Base-by-base conservation (phyloP, 495 filamentous ascomycete genomes). In the Collariella sp. region DNA sequence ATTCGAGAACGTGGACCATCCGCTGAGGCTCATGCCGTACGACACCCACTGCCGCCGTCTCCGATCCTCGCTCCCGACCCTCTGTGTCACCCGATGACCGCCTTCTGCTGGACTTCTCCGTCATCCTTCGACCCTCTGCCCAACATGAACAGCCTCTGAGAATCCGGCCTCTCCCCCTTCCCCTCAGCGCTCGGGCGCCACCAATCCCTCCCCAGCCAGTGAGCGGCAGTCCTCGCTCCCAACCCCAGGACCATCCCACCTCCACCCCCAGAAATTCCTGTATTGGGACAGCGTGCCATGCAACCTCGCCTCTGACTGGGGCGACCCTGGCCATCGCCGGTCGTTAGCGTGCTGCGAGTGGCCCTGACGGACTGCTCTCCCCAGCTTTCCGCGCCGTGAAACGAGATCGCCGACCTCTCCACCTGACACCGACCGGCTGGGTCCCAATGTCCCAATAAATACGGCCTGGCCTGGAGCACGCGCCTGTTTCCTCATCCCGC, bases 381-480 rank as follows among this genome's bases (percentile, higher is more conserved):
- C 50, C 50, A 46, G 50, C n/a, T 53, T 43, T 26, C 23, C 47
- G 45, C 53, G 39, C 33, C 52, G 31, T 58, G 45, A 46, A 50
- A 56, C 58, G 26, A 63, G 57, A 61, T 60, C 63, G 45, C 56
- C 56, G 39, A 52, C 35, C 57, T 53, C 62, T 61, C 61, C 61
- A 61, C 63, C 38, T 35, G 56, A 54, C 63, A 64, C 63, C 63
- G 63, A 51, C 63, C 50, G 58, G 53, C 58, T 63, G 63, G 63
- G 39, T 56, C 39, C 46, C 54, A 13, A 55, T 51, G 31, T 57
- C 50, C 50, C 56, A 63, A 62, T 58, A 65, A 54, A 65, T 33
- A 60, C 55, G 50, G 29, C 40, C 50, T 50, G 57, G 48, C 54
- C 55, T 43, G 57, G 57, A 52, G 45, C 55, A 51, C 54, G 42